Evolutionary conservation across 371 early-diverging fungal species (phyloP).

Genomic region (Lichtheimia hyalospora): DNA sequence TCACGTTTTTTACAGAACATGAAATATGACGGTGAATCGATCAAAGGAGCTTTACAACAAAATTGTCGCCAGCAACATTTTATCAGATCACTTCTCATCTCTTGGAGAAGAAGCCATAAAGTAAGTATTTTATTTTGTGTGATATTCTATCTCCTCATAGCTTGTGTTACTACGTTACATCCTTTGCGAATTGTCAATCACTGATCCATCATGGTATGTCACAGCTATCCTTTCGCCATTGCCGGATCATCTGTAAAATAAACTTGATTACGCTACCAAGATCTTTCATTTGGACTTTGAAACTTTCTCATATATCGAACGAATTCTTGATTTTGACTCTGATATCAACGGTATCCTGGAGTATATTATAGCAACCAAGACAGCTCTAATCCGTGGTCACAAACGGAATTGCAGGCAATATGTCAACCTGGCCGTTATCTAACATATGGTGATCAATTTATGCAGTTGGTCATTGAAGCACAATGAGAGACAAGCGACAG

Average conservation of each 20-base stretch:
- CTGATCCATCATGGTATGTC: background rate
- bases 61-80: background rate
- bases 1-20: background rate
- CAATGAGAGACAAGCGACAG: slow-evolving; percentile 6
- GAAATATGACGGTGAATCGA: background rate
- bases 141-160: background rate
- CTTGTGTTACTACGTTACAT: background rate
- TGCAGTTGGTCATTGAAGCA: background rate
- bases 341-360: background rate
- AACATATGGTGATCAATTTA: background rate
- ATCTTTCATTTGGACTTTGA: background rate
- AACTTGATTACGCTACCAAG: background rate
- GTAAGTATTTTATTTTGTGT: background rate
- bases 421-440: background rate
- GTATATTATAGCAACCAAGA: background rate
- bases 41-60: background rate
- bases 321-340: background rate
- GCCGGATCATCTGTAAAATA: background rate
- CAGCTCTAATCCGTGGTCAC: too few species aligned
- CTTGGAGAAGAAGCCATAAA: background rate
- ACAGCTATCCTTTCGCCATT: background rate
- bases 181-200: background rate
- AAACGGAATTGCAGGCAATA: background rate
- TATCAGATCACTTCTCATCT: background rate
- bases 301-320: background rate